Percentiles rank a stretch among this genome's conserved stretches.
Evolutionary conservation across 2,329 filamentous ascomycete genomes (phyloP).

Genomic region (Rhynchosporium agropyri): DNA sequence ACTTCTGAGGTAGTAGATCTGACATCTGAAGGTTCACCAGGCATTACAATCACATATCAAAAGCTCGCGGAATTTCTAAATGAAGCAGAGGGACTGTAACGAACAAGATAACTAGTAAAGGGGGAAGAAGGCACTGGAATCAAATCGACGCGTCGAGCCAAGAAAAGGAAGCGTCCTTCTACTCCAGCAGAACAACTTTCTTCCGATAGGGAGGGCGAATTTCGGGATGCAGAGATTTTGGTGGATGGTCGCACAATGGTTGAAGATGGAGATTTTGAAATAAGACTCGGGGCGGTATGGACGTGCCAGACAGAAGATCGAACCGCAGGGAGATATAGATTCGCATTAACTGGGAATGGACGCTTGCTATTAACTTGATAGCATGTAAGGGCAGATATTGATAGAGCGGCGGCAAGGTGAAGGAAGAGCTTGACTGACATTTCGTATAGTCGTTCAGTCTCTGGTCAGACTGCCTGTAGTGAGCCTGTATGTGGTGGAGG

Average conservation of each 20-base stretch:
- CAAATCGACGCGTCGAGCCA: slow-evolving; percentile 24
- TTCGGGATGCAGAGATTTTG: slow-evolving; percentile 25
- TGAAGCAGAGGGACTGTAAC: slow-evolving; percentile 25
- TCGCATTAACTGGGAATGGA: too few relatives aligned
- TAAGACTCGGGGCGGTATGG: slow-evolving; percentile 17
- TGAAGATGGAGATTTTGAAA: slow-evolving; percentile 25
- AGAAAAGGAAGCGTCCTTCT: slow-evolving; percentile 26
- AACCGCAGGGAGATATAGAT: slow-evolving; percentile 18
- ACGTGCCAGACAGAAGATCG: slow-evolving; percentile 18
- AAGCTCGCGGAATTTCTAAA: slow-evolving; percentile 28
- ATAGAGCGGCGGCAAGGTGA: too few relatives aligned
- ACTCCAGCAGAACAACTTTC: slow-evolving; percentile 25
- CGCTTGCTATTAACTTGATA: too few relatives aligned
- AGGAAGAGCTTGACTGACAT: too few relatives aligned
- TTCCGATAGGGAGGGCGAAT: slow-evolving; percentile 25
- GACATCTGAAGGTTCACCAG: slow-evolving; percentile 5
- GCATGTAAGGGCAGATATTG: too few relatives aligned
- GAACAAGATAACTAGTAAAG: slow-evolving; percentile 21
- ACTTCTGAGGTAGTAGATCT: slow-evolving; percentile 15
- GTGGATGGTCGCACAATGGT: slow-evolving; percentile 23
- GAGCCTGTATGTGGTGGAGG: too few relatives aligned
- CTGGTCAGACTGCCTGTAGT: too few relatives aligned
- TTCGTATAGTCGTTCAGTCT: too few relatives aligned
- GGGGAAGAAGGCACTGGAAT: slow-evolving; percentile 23
- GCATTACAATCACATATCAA: slow-evolving; percentile 22